These are phyloP conservation scores for Kodamaea nitidulidarum DNA, from an alignment of 805 yeast genomes.

Conservation along the genomic window DNA sequence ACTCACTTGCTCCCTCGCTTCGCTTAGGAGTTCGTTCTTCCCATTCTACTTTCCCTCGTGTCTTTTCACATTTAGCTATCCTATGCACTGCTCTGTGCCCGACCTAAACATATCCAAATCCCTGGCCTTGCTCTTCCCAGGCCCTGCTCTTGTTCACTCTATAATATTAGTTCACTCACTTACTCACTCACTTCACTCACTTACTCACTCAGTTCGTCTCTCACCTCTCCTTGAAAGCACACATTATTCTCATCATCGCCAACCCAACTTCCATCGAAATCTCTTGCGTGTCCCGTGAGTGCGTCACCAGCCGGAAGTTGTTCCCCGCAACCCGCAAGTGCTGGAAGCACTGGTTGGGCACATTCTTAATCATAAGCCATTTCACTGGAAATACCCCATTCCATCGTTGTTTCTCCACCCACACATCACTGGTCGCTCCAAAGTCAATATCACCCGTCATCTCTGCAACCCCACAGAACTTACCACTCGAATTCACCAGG, in stretches of 20 bases:
- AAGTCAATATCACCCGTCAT: conserved; percentile 41
- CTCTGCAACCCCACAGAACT: conserved; percentile 56
- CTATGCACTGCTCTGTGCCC: no score
- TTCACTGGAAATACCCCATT: conserved; percentile 50
- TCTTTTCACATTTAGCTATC: no score
- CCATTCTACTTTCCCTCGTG: no score
- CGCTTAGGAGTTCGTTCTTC: no score
- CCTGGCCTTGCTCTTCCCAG: no score
- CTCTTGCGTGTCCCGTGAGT: conserved; percentile 61
- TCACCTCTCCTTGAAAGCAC: conserved; percentile 14
- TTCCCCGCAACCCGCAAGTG: conserved; percentile 43
- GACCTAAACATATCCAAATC: no score
- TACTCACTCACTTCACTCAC: no score
- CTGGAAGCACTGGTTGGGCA: conserved; percentile 46
- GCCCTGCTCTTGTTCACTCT: no score
- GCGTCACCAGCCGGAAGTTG: conserved; percentile 49
- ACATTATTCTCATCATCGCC: conserved; percentile 45
- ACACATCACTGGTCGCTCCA: conserved; percentile 37
- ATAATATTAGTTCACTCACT: no score
- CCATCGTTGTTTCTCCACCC: conserved; percentile 48
- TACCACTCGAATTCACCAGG: conserved; percentile 56
- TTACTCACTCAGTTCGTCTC: no score
- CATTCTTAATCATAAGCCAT: conserved; percentile 50
- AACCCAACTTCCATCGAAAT: conserved; percentile 46
- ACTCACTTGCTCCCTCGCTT: no score